A percentile compares a stretch with the other conserved stretches of the same genome.
Conservation (phyloP, 139 green algal species). For the Chlorella sp. region DNA sequence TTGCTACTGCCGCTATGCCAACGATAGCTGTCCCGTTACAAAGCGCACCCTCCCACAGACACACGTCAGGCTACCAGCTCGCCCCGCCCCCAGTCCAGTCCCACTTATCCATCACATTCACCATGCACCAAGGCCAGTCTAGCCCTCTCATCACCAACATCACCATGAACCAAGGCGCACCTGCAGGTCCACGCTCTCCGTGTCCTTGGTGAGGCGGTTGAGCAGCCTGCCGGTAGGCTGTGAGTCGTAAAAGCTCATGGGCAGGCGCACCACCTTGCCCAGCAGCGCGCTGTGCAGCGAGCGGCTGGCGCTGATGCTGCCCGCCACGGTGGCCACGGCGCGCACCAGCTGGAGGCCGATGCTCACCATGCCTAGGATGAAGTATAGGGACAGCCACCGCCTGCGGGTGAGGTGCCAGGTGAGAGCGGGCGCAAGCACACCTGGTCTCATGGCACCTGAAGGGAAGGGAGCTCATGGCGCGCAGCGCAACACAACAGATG, state of each 20-base stretch:
- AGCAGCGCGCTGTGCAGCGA: conserved; percentile 40
- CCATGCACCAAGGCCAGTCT: neutral
- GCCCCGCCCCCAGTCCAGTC: no score
- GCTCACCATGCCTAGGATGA: conserved; percentile 52
- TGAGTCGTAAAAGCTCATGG: conserved; percentile 85
- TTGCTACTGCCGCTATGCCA: no score
- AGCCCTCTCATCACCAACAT: neutral
- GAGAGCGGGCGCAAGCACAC: neutral
- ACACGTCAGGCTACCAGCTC: no score
- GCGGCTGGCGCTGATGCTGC: conserved; percentile 36
- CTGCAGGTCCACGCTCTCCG: conserved; percentile 64
- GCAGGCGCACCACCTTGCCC: conserved; percentile 60
- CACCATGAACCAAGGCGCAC: conserved; percentile 3
- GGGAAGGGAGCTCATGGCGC: no score
- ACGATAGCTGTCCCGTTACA: no score
- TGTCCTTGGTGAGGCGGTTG: conserved; percentile 84
- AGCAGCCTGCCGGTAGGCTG: conserved; percentile 74
- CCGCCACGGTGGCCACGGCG: conserved; percentile 35
- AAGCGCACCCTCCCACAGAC: no score
- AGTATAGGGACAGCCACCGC: conserved; percentile 65
- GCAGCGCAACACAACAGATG: no score
- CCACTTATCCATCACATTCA: neutral
- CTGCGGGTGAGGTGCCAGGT: conserved; percentile 12
- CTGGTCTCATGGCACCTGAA: no score
- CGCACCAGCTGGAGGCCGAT: conserved; percentile 31